Base-by-base conservation (phyloP, 257 asterid genomes). In the Solanum chilense region DNA sequence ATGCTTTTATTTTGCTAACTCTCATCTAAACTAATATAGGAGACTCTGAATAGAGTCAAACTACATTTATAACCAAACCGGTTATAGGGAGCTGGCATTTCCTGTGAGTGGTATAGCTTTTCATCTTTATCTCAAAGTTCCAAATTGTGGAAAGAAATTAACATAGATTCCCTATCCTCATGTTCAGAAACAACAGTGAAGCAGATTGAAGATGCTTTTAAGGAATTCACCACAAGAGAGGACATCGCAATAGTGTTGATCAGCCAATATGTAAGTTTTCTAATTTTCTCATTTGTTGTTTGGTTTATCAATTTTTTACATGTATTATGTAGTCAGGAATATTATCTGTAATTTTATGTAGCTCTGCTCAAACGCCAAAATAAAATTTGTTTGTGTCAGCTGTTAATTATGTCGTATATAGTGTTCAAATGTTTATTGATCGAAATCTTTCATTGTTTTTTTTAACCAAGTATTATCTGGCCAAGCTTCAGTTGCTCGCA, bases 131-230 rank as follows among this genome's bases (percentile, higher is more conserved):
- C 42, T 47, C 84, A 47, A 20, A 45, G 23, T 80, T 80, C 44
- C 16, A 80, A 29, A 27, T 4, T 80, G 5, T 80, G 68, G 85
- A 29, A 27, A 80, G 68, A 80, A 47, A 80, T 18, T 47, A 80
- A 80, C 10, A 5, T 47, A 47, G 42, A 47, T 47, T 80, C n/a
- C 66, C 68, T 47, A 47, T 78, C 42, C 66, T 45, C 42, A 27
- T 80, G 88, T 87, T 83, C 82, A 96, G 99, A 97, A 93, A 94
- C 98, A 27, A 95, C 98, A 0, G 93, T 92, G 88, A 97, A 96
- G 90, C 98, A 97, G 92, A 94, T 97, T 89, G 99, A 97, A 89
- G 99, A 97, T 31, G 94, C 98, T 21, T 97, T 97, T 92, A 97
- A 97, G 87, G 99, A 97, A 62, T 97, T 95, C 92, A 96, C 98